phyloP scores from a whole-genome alignment of 2,329 filamentous ascomycete species.

The Exophiala aquamarina region DNA sequence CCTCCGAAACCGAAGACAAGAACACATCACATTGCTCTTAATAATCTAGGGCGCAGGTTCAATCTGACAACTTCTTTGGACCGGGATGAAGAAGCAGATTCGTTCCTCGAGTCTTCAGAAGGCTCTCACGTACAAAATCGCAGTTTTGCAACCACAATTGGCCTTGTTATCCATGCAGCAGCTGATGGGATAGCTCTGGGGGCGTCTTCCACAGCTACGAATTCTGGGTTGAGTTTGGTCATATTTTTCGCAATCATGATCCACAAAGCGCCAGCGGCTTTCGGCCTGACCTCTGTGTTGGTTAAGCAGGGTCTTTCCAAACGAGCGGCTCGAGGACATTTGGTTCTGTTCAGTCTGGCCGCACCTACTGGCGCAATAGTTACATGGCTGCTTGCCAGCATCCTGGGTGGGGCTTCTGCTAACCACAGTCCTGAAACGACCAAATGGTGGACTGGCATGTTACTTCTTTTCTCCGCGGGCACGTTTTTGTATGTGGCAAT shows the following conservation, averaged over 20 bases:
- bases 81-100: conserved; percentile 39
- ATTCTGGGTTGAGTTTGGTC: conserved; percentile 78
- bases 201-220: conserved; percentile 74
- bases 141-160: conserved; percentile 80
- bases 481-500: conserved; percentile 98
- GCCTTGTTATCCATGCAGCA: conserved; percentile 91
- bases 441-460: conserved; percentile 87
- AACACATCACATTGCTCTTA: conserved; percentile 83
- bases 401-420: conserved; percentile 56
- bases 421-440: conserved; percentile 60
- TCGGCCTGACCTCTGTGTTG: conserved; percentile 86
- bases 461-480: conserved; percentile 91
- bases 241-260: conserved; percentile 97
- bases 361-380: conserved; percentile 81
- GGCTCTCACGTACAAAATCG: conserved; percentile 52
- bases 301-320: conserved; percentile 90
- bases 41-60: conserved; percentile 67
- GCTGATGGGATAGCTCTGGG: conserved; percentile 96
- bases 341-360: conserved; percentile 88
- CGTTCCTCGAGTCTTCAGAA: conserved; percentile 55
- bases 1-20: conserved; percentile 64
- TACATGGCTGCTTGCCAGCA: conserved; percentile 77
- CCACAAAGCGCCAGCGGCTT: conserved; percentile 93
- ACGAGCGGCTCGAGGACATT: conserved; percentile 76
- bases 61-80: conserved; percentile 43